Percentiles rank a stretch among this genome's conserved stretches.
Evolutionary conservation across 2,329 filamentous ascomycete species (phyloP).

Genomic region (Escovopsis sp.): DNA sequence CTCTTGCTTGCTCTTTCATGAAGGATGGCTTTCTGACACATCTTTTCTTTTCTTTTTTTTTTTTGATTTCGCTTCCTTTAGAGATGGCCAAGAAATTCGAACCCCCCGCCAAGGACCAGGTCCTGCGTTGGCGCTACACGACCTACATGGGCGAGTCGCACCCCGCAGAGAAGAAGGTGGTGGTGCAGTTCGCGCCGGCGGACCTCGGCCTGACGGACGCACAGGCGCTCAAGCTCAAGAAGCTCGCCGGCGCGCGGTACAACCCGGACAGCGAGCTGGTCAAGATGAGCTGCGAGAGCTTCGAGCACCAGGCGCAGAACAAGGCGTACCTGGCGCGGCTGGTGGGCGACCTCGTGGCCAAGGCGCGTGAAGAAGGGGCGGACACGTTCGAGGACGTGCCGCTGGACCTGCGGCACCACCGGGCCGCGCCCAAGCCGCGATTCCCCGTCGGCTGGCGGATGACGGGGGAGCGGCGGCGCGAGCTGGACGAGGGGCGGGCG

Average conservation of each 20-base stretch:
- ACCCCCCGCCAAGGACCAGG: slow-evolving; percentile 48
- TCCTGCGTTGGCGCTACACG: slow-evolving; percentile 90
- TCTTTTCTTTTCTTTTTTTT: not conserved
- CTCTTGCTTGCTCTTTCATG: not conserved
- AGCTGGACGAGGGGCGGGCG: slow-evolving; percentile 47
- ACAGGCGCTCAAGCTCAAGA: slow-evolving; percentile 70
- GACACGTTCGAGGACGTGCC: slow-evolving; percentile 85
- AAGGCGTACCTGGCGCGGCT: slow-evolving; percentile 83
- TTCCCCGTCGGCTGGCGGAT: slow-evolving; percentile 79
- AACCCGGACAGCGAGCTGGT: slow-evolving; percentile 70
- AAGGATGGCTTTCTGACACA: too few relatives aligned
- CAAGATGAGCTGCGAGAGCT: slow-evolving; percentile 84
- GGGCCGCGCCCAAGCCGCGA: slow-evolving; percentile 46
- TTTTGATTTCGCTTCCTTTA: slow-evolving; percentile 19
- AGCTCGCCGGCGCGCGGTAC: slow-evolving; percentile 72
- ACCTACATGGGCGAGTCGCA: slow-evolving; percentile 91
- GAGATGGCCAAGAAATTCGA: slow-evolving; percentile 72
- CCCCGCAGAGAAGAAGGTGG: slow-evolving; percentile 83
- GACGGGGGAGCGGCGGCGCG: slow-evolving; percentile 49
- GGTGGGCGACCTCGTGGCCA: slow-evolving; percentile 54
- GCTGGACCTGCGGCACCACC: slow-evolving; percentile 75
- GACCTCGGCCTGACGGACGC: slow-evolving; percentile 55
- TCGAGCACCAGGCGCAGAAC: slow-evolving; percentile 82
- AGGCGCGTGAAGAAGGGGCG: slow-evolving; percentile 55
- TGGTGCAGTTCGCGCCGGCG: slow-evolving; percentile 68